These are phyloP conservation scores for Teratosphaeria viscida DNA, from an alignment of 2,329 filamentous ascomycete genomes.

Conservation along the genomic window DNA sequence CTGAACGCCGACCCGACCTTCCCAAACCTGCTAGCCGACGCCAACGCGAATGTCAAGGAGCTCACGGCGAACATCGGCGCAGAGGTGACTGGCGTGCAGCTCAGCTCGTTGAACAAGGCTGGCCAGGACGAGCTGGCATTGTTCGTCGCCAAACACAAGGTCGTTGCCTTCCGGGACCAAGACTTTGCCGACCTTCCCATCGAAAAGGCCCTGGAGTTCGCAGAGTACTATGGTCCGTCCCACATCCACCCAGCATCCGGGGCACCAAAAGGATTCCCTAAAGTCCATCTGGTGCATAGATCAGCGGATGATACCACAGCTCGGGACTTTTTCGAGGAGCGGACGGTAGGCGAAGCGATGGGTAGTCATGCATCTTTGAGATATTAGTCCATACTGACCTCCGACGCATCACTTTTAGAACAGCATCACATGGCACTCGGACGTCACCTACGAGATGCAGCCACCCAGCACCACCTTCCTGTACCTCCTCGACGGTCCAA, in stretches of 20 bases:
- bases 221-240: conserved; percentile 67
- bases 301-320: conserved; percentile 53
- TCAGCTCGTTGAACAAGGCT: conserved; percentile 55
- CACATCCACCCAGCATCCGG: conserved; percentile 76
- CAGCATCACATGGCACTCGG: conserved; percentile 53
- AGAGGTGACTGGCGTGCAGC: conserved; percentile 60
- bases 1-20: conserved; percentile 62
- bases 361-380: too few species aligned
- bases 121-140: conserved; percentile 69
- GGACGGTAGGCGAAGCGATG: conserved; percentile 36
- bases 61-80: conserved; percentile 65
- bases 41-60: conserved; percentile 44
- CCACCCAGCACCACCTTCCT: conserved; percentile 84
- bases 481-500: conserved; percentile 73
- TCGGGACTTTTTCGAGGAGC: conserved; percentile 53
- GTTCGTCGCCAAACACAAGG: conserved; percentile 65
- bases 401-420: conserved; percentile 30
- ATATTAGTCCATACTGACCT: too few species aligned
- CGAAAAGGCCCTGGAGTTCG: conserved; percentile 56
- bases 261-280: conserved; percentile 60
- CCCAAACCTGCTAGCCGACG: conserved; percentile 54
- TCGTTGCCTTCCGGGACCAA: conserved; percentile 67
- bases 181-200: conserved; percentile 58
- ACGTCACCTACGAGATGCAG: conserved; percentile 79
- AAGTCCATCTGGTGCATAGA: conserved; percentile 70